Evolutionary conservation across 2,329 filamentous ascomycete species (phyloP).

Genomic region (Dryadomyces quercus-mongolicae): DNA sequence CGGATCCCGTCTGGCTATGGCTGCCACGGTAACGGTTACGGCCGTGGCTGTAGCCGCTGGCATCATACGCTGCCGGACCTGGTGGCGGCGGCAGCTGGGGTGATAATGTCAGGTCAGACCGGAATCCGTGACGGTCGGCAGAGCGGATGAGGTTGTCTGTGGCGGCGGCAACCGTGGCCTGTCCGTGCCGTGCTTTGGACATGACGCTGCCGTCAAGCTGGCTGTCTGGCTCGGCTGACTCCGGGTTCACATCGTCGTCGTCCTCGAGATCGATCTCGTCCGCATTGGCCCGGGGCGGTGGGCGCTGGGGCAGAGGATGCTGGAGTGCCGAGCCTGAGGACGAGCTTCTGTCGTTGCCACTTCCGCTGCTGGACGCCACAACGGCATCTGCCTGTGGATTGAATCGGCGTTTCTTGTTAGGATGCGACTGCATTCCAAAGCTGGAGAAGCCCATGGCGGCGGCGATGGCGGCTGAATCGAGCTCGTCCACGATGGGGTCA

Average conservation of each 20-base stretch:
- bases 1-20: not conserved
- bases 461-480: slow-evolving; percentile 44
- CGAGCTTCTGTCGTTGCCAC: not conserved
- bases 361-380: slow-evolving; percentile 15
- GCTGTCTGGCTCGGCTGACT: not conserved
- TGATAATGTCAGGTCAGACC: not conserved
- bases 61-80: not conserved
- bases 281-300: slow-evolving; percentile 18
- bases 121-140: slow-evolving; percentile 5
- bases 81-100: not conserved
- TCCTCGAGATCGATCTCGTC: slow-evolving; percentile 33
- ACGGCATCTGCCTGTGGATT: slow-evolving; percentile 43
- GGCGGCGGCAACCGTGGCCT: not conserved
- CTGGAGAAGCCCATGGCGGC: slow-evolving; percentile 61
- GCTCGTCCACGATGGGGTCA: slow-evolving; percentile 12
- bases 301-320: not conserved
- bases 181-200: slow-evolving; percentile 3
- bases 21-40: not conserved
- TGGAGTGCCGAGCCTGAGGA: slow-evolving; percentile 9
- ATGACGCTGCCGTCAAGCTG: slow-evolving; percentile 10
- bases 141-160: not conserved
- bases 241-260: slow-evolving; percentile 16
- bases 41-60: not conserved
- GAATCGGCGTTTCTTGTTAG: slow-evolving; percentile 56
- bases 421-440: slow-evolving; percentile 45